Percentiles rank a stretch among this genome's conserved stretches.
Evolutionary conservation across 805 yeast species (phyloP).

Genomic region (Sugiyamaella chiloensis): DNA sequence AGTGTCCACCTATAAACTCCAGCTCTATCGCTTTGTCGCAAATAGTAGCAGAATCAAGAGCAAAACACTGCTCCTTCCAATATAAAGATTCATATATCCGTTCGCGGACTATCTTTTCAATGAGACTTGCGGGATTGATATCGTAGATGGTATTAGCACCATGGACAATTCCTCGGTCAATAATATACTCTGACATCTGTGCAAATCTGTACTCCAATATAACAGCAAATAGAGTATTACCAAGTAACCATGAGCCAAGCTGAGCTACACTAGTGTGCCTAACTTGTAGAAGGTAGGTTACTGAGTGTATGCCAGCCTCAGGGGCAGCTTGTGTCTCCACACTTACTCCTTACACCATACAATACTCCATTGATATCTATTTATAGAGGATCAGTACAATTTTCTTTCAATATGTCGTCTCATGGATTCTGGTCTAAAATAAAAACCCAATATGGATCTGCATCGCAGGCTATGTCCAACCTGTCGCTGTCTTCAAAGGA

Average conservation of each 20-base stretch:
- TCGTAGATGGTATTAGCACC: conserved; percentile 37
- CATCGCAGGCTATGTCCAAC: conserved; percentile 29
- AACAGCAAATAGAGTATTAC: too few species aligned
- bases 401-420: not conserved
- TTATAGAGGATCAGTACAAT: too few species aligned
- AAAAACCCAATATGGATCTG: conserved; percentile 26
- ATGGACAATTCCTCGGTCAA: conserved; percentile 29
- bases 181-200: conserved; percentile 20
- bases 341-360: too few species aligned
- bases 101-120: conserved; percentile 58
- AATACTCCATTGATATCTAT: too few species aligned
- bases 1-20: conserved; percentile 56
- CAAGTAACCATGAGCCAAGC: too few species aligned
- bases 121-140: conserved; percentile 46
- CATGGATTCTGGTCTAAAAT: conserved; percentile 30
- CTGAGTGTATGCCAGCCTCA: too few species aligned
- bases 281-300: too few species aligned
- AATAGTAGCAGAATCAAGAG: conserved; percentile 47
- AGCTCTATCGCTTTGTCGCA: conserved; percentile 47
- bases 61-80: conserved; percentile 56
- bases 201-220: too few species aligned
- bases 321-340: too few species aligned
- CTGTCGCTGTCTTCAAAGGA: conserved; percentile 33
- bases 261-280: too few species aligned
- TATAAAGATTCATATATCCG: conserved; percentile 53